These are phyloP conservation scores for Naematelia aurantialba DNA, from an alignment of 768 basidiomycete species.

Conservation along the genomic window DNA sequence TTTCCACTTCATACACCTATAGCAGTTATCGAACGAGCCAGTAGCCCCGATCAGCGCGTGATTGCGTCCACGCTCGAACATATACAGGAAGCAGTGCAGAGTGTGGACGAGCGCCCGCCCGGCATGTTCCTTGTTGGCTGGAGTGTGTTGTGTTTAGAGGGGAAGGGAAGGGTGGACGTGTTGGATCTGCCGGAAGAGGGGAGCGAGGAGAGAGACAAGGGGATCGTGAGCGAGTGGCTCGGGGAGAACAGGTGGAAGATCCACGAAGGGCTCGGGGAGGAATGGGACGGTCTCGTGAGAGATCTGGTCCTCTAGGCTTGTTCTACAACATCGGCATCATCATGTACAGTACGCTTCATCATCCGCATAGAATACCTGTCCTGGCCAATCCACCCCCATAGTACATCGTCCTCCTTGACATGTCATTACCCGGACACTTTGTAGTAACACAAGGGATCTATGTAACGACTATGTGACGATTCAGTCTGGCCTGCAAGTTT, in stretches of 20 bases:
- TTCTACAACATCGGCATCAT: background rate
- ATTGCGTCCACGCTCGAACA: slow-evolving; percentile 71
- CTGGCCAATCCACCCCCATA: too few relatives aligned
- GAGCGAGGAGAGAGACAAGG: slow-evolving; percentile 46
- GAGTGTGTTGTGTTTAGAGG: slow-evolving; percentile 75
- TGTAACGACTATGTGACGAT: too few relatives aligned
- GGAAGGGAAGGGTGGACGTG: slow-evolving; percentile 64
- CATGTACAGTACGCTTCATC: too few relatives aligned
- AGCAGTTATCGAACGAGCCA: slow-evolving; percentile 91
- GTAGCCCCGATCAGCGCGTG: slow-evolving; percentile 85
- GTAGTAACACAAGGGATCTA: too few relatives aligned
- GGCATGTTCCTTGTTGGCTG: slow-evolving; percentile 97
- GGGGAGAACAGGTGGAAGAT: slow-evolving; percentile 62
- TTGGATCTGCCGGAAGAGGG: slow-evolving; percentile 61
- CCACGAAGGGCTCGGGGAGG: slow-evolving; percentile 60
- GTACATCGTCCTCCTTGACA: too few relatives aligned
- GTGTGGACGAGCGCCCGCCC: slow-evolving; percentile 79
- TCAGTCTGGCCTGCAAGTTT: too few relatives aligned
- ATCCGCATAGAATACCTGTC: too few relatives aligned
- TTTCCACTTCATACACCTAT: slow-evolving; percentile 80
- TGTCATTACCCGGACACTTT: too few relatives aligned
- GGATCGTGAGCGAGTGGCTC: slow-evolving; percentile 62
- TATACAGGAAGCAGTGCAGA: slow-evolving; percentile 67
- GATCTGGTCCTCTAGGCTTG: background rate
- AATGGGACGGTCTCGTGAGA: slow-evolving; percentile 28